Conservation (phyloP, 1,284 basidiomycete genomes). For the Spongiforma sp. region DNA sequence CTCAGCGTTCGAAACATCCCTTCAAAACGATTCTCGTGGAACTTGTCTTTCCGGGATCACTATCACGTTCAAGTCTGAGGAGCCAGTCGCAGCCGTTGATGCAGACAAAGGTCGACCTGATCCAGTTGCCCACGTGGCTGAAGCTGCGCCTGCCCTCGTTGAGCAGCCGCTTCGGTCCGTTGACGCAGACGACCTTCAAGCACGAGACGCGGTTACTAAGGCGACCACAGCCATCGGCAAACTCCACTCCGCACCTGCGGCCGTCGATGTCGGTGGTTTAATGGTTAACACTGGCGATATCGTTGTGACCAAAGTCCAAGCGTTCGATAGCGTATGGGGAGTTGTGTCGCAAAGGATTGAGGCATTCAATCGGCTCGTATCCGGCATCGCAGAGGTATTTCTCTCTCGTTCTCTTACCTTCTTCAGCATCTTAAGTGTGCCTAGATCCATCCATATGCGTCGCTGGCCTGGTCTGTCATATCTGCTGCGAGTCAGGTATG, state of each 20-base stretch:
- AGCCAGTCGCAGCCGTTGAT: too few relatives aligned
- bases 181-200: too few relatives aligned
- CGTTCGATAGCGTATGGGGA: background rate
- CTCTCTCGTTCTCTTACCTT: background rate
- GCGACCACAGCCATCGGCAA: background rate
- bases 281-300: background rate
- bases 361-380: background rate
- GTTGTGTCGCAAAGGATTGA: background rate
- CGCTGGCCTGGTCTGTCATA: background rate
- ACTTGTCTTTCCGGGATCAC: background rate
- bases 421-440: background rate
- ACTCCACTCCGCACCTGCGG: background rate
- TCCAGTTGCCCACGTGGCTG: too few relatives aligned
- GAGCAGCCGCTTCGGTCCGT: too few relatives aligned
- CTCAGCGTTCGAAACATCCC: background rate
- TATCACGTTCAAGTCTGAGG: background rate
- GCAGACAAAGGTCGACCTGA: too few relatives aligned
- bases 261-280: background rate
- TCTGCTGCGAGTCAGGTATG: background rate
- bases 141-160: too few relatives aligned
- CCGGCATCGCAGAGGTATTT: background rate
- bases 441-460: background rate
- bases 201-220: background rate
- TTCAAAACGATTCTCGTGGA: background rate
- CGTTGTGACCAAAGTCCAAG: background rate